Percentiles rank a stretch among this genome's conserved stretches.
These are phyloP conservation scores for Gastrolobium bilobum DNA, from an alignment of 306 rosid genomes.

Conservation along the genomic window DNA sequence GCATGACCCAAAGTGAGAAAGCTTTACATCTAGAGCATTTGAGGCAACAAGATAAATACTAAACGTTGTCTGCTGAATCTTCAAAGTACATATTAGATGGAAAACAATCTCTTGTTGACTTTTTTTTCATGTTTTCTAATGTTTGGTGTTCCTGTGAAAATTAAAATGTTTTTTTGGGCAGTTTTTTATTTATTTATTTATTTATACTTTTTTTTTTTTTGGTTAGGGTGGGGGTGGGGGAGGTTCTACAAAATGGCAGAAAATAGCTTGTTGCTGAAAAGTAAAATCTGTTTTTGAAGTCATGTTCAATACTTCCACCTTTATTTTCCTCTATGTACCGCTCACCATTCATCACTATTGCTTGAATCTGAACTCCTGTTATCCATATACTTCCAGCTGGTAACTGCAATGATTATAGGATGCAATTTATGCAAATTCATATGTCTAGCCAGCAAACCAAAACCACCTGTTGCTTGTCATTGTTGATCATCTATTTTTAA, in stretches of 20 bases:
- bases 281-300: neutral
- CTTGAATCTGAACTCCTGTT: neutral
- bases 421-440: neutral
- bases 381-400: neutral
- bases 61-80: conserved; percentile 7
- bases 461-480: conserved; percentile 7
- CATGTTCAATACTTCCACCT: conserved; percentile 4
- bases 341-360: neutral
- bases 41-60: neutral
- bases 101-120: neutral
- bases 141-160: neutral
- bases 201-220: neutral
- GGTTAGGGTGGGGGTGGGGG: neutral
- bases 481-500: neutral
- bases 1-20: neutral
- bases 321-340: neutral
- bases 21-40: neutral
- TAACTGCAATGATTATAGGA: neutral
- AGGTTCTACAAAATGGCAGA: neutral
- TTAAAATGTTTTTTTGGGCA: neutral
- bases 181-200: neutral
- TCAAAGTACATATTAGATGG: neutral
- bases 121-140: neutral
- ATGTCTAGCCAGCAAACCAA: neutral
- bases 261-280: neutral